A percentile compares a stretch with the other conserved stretches of the same genome.
Evolutionary conservation across 1,284 basidiomycete genomes (phyloP).

Genomic region (Hortiboletus rubellus): DNA sequence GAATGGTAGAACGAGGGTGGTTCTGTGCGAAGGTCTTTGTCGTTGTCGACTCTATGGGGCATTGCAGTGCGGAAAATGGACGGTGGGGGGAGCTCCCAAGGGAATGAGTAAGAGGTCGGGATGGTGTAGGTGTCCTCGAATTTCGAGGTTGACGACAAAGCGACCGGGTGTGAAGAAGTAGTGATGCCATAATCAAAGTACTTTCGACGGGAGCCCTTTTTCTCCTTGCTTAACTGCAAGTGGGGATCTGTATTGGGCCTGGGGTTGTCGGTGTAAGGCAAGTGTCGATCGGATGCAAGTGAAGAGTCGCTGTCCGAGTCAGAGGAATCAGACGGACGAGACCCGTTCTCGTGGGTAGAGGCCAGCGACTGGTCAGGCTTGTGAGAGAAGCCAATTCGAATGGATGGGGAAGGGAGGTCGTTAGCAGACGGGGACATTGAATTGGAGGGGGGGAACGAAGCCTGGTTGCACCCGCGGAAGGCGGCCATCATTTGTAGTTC

Average conservation of each 20-base stretch:
- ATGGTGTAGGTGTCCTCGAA: slow-evolving; percentile 2
- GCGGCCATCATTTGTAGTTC: slow-evolving; percentile 11
- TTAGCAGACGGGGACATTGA: background rate
- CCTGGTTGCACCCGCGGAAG: background rate
- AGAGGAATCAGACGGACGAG: background rate
- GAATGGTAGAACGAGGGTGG: slow-evolving; percentile 33
- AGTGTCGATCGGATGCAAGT: background rate
- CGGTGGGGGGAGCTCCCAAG: slow-evolving; percentile 27
- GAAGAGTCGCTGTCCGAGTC: slow-evolving; percentile 18
- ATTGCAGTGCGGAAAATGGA: slow-evolving; percentile 4
- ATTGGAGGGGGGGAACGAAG: background rate
- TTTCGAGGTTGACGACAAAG: slow-evolving; percentile 8
- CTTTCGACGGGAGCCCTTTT: slow-evolving; percentile 17
- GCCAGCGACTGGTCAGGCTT: background rate
- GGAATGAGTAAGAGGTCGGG: slow-evolving; percentile 9
- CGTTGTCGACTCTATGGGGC: background rate
- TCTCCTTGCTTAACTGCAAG: slow-evolving; percentile 12
- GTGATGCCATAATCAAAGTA: slow-evolving; percentile 26
- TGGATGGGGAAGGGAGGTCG: background rate
- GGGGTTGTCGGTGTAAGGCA: slow-evolving; percentile 12
- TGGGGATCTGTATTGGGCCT: background rate
- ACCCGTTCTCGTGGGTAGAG: background rate
- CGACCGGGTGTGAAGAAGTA: background rate
- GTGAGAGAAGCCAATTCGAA: background rate
- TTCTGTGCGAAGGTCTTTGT: slow-evolving; percentile 9